Base-by-base conservation (phyloP, 768 basidiomycete genomes). In the Pholiota molesta region DNA sequence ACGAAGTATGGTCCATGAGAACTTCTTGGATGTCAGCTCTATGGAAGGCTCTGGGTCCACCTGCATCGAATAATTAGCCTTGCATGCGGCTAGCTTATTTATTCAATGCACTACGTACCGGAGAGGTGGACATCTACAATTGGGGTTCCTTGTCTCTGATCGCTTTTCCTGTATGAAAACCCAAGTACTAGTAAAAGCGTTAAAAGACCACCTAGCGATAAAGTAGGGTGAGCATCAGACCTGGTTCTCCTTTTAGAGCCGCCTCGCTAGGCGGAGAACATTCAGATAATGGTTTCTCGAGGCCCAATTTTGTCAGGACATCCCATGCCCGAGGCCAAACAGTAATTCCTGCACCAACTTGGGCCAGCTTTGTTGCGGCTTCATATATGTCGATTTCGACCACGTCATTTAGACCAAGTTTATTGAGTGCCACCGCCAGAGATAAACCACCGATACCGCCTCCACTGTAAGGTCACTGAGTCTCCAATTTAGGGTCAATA, bases 381-480 rank as follows among this genome's bases (percentile, higher is more conserved):
- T 83, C 82, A 57, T 81, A 83, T 5, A 83, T 65, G 59, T 80
- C 76, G 14, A 83, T 75, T 33, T 75, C 68, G 13, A 82, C 74
- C 14, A n/a, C 52, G 28, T 62, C 45, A 35, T 59, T 47, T 10
- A 59, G 10, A 11, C 51, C 39, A n/a, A 61, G 19, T 2, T 61
- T 39, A 40, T 45, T 58, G 19, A 62, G 39, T 6, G 42, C 53
- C 33, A 61, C 65, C 8, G 74, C 74, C 33, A 71, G 62, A 3
- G 72, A 63, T 42, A 77, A 62, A 3, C 76, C 76, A 17, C 74
- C 75, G 6, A 76, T 73, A 17, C 75, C 76, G 2, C 74, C 73
- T 13, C 76, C 76, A 49, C 75, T 76, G 37, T 28, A 49, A 23
- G 9, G 47, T 21, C 7, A 14, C 13, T 49, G 23, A 26, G 35